Percentiles rank a stretch among this genome's conserved stretches.
Evolutionary conservation across 2,329 filamentous ascomycete species (phyloP).

Genomic region (Helotiales sp.): DNA sequence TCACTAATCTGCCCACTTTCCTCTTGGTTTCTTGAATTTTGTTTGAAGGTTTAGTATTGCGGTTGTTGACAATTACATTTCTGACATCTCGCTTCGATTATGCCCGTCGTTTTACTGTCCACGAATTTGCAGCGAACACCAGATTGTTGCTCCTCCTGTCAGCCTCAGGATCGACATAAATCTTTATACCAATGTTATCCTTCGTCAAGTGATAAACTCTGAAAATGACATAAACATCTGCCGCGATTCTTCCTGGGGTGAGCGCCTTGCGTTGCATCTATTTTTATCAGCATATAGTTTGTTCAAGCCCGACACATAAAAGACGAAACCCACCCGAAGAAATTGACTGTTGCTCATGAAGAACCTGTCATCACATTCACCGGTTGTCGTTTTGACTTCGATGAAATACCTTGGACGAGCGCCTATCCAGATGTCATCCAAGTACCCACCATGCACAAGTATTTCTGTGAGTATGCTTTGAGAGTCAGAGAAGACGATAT

Average conservation of each 20-base stretch:
- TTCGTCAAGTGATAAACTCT: no score
- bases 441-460: not conserved
- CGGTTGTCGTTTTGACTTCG: slow-evolving; percentile 57
- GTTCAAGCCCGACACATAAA: no score
- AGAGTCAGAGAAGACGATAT: not conserved
- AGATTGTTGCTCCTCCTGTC: slow-evolving; percentile 35
- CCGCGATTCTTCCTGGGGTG: no score
- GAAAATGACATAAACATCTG: no score
- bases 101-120: slow-evolving; percentile 27
- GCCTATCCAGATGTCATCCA: not conserved
- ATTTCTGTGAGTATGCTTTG: not conserved
- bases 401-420: slow-evolving; percentile 48
- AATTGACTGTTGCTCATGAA: slow-evolving; percentile 55
- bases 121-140: slow-evolving; percentile 28
- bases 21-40: no score
- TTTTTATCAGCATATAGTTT: no score
- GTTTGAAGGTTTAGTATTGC: no score
- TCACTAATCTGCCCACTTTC: no score
- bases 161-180: slow-evolving; percentile 31
- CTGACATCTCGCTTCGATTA: not conserved
- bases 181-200: no score
- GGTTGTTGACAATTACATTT: no score
- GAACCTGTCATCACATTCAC: slow-evolving; percentile 47
- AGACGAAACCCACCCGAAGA: slow-evolving; percentile 43
- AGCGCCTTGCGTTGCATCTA: no score